Evolutionary conservation across 1,284 basidiomycete genomes (phyloP).

Genomic region (Cutaneotrichosporon sp.): DNA sequence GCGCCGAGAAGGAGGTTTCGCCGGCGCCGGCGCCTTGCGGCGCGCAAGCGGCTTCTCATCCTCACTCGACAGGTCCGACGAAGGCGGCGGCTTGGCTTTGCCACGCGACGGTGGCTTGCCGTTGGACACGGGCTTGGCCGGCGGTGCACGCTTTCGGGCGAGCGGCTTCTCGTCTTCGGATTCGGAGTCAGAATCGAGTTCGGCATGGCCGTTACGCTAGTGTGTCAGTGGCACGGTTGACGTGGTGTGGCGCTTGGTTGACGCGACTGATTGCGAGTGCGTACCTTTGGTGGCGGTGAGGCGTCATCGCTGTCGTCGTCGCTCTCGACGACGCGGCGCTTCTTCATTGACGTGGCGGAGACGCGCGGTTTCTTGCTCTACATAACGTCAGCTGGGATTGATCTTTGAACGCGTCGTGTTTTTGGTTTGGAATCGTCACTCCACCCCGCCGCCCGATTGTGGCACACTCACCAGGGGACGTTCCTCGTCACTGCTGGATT

Average conservation of each 20-base stretch:
- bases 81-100: conserved; percentile 11
- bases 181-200: conserved; percentile 14
- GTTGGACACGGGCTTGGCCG: conserved; percentile 29
- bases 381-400: not conserved
- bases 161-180: conserved; percentile 62
- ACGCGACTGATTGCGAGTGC: conserved; percentile 1
- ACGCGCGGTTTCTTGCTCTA: conserved; percentile 28
- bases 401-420: too few relatives aligned
- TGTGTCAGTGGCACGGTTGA: conserved; percentile 22
- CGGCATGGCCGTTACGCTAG: conserved; percentile 1
- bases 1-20: conserved; percentile 15
- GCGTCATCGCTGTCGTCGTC: conserved; percentile 23
- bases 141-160: conserved; percentile 50
- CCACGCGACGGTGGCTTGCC: conserved; percentile 44
- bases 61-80: conserved; percentile 10
- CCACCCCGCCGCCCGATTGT: not conserved
- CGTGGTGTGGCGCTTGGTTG: not conserved
- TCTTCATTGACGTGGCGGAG: conserved; percentile 22
- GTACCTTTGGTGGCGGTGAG: conserved; percentile 21
- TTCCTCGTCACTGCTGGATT: conserved; percentile 37
- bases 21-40: conserved; percentile 3
- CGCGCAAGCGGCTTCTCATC: conserved; percentile 18
- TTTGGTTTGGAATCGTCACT: not conserved
- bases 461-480: conserved; percentile 41
- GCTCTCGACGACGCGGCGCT: conserved; percentile 38